Conservation (phyloP, 129 eudicot species). For the Helichrysum umbraculigerum region DNA sequence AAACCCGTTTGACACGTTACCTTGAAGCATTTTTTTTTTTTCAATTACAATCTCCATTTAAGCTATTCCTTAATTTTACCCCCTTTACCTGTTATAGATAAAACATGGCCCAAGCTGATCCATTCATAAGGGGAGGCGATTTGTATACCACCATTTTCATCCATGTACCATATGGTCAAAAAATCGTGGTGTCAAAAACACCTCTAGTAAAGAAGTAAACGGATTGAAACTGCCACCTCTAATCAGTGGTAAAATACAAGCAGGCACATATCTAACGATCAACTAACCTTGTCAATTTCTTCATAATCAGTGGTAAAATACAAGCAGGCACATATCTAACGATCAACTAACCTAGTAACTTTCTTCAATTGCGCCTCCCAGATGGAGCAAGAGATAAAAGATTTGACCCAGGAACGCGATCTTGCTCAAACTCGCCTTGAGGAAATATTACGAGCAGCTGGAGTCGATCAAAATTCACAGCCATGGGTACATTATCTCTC, state of each 20-base stretch:
- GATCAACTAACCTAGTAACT: background rate
- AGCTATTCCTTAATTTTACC: background rate
- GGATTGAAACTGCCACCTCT: background rate
- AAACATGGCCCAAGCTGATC: too few relatives aligned
- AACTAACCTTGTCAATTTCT: background rate
- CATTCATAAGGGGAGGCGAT: too few relatives aligned
- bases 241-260: background rate
- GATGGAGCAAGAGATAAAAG: conserved; percentile 83
- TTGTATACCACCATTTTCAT: too few relatives aligned
- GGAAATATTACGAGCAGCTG: conserved; percentile 49
- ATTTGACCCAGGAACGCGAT: conserved; percentile 70
- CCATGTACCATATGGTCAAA: too few relatives aligned
- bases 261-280: background rate
- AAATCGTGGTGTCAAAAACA: too few relatives aligned
- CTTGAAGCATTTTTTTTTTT: background rate
- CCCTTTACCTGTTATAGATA: too few relatives aligned
- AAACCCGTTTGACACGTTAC: background rate
- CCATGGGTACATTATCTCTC: conserved; percentile 47
- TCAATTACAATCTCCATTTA: background rate
- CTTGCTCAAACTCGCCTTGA: conserved; percentile 69
- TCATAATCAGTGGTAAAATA: background rate
- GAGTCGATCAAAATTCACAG: conserved; percentile 41
- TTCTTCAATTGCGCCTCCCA: conserved; percentile 27
- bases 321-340: background rate
- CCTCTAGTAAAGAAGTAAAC: background rate